A percentile compares a stretch with the other conserved stretches of the same genome.
phyloP scores from a whole-genome alignment of 1,139 yeast species.

The Geotrichum reessii region DNA sequence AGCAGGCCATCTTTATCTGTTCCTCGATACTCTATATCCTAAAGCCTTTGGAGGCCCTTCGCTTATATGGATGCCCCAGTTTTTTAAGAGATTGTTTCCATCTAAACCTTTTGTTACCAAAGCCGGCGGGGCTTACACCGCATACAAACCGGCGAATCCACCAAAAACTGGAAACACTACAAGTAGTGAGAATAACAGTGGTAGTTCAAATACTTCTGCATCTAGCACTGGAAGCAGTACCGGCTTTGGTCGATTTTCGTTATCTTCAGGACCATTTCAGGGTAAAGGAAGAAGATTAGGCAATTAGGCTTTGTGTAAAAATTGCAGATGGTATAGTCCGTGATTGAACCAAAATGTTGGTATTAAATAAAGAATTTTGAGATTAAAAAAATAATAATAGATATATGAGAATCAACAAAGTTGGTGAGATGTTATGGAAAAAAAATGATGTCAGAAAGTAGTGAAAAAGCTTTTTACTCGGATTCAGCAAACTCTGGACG shows the following conservation, averaged over 20 bases:
- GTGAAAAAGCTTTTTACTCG: not conserved
- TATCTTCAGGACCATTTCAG: conserved; percentile 19
- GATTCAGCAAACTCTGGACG: conserved; percentile 53
- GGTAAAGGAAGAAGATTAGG: conserved; percentile 31
- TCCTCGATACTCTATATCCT: conserved; percentile 28
- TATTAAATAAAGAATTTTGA: not conserved
- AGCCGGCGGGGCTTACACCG: conserved; percentile 22
- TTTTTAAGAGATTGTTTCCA: conserved; percentile 23
- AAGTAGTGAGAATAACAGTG: not conserved
- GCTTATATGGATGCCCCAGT: conserved; percentile 27
- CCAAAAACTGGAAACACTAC: not conserved
- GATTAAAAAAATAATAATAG: not conserved
- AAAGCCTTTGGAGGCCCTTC: conserved; percentile 25
- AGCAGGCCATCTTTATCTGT: conserved; percentile 36
- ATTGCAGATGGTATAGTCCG: not conserved
- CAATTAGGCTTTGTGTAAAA: conserved; percentile 16
- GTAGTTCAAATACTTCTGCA: not conserved
- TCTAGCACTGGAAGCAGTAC: conserved; percentile 3
- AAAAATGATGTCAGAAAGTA: not conserved
- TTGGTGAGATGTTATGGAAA: not conserved
- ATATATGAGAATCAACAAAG: not conserved
- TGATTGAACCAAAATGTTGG: not conserved
- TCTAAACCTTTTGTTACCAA: conserved; percentile 12
- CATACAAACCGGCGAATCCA: conserved; percentile 8
- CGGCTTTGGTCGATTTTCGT: conserved; percentile 16